These are phyloP conservation scores for Talaromyces atroroseus DNA, from an alignment of 2,329 filamentous ascomycete genomes.

Conservation along the genomic window DNA sequence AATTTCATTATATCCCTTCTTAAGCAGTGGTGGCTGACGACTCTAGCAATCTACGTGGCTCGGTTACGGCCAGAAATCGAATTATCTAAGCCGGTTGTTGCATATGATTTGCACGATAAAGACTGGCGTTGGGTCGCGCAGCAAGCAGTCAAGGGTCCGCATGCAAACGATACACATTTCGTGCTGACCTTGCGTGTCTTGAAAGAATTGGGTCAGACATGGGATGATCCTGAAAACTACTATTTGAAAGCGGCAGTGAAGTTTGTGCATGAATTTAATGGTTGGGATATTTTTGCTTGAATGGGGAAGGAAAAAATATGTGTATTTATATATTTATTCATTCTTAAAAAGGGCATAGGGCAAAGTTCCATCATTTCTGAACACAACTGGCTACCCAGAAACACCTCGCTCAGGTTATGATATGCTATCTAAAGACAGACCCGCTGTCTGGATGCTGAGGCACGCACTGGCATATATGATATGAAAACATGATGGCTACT, in stretches of 20 bases:
- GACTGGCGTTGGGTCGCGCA: constrained; percentile 73
- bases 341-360: not conserved
- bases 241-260: constrained; percentile 48
- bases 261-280: constrained; percentile 52
- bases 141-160: constrained; percentile 62
- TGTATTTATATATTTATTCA: too few species aligned
- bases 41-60: constrained; percentile 69
- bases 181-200: constrained; percentile 71
- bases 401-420: not conserved
- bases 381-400: not conserved
- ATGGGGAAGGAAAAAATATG: not conserved
- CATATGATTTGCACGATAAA: constrained; percentile 56
- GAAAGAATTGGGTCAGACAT: constrained; percentile 30
- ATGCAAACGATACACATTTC: constrained; percentile 71
- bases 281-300: constrained; percentile 22
- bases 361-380: not conserved
- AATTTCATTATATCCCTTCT: constrained; percentile 69
- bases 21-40: constrained; percentile 84
- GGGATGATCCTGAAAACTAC: constrained; percentile 41
- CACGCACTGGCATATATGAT: not conserved
- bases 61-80: constrained; percentile 69
- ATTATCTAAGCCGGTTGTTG: constrained; percentile 53
- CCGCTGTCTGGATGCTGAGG: not conserved
- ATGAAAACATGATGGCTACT: not conserved
- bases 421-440: not conserved